A percentile compares a stretch with the other conserved stretches of the same genome.
Conservation (phyloP, 768 basidiomycete species). For the Naganishia antarctica region DNA sequence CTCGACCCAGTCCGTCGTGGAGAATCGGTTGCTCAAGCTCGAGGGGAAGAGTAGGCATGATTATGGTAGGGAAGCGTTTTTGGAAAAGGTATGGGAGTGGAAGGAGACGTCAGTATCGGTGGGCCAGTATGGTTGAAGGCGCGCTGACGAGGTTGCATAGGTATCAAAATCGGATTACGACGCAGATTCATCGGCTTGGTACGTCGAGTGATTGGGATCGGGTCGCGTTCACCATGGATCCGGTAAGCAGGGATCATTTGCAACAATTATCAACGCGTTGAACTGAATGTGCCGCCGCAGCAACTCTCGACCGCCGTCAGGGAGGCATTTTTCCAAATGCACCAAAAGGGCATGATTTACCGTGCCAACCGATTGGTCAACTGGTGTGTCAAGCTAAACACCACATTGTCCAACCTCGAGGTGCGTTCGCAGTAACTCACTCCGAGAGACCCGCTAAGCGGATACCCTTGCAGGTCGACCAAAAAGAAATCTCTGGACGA, state of each 20-base stretch:
- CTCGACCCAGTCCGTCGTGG: constrained; percentile 95
- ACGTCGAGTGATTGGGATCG: constrained; percentile 93
- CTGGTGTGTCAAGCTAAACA: constrained; percentile 95
- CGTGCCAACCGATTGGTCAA: constrained; percentile 95
- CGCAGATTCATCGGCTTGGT: constrained; percentile 79
- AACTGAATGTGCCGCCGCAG: too few relatives aligned
- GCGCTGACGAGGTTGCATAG: too few relatives aligned
- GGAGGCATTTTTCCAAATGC: constrained; percentile 83
- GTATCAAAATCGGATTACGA: constrained; percentile 87
- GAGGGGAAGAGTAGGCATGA: constrained; percentile 82
- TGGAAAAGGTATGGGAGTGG: constrained; percentile 90
- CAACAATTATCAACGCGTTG: too few relatives aligned
- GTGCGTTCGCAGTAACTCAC: constrained; percentile 49
- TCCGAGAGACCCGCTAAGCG: background rate
- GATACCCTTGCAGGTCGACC: constrained; percentile 64
- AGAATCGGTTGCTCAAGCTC: constrained; percentile 79
- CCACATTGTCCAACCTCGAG: constrained; percentile 96
- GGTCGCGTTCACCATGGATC: constrained; percentile 91
- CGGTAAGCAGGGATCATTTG: constrained; percentile 62
- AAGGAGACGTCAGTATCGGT: constrained; percentile 65
- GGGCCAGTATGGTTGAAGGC: background rate
- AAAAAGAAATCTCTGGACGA: constrained; percentile 77
- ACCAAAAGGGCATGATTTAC: constrained; percentile 87
- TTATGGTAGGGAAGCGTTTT: constrained; percentile 85
- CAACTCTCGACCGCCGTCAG: constrained; percentile 77